Base-by-base conservation (phyloP, 2,329 filamentous ascomycete species). In the Fusarium globosum region DNA sequence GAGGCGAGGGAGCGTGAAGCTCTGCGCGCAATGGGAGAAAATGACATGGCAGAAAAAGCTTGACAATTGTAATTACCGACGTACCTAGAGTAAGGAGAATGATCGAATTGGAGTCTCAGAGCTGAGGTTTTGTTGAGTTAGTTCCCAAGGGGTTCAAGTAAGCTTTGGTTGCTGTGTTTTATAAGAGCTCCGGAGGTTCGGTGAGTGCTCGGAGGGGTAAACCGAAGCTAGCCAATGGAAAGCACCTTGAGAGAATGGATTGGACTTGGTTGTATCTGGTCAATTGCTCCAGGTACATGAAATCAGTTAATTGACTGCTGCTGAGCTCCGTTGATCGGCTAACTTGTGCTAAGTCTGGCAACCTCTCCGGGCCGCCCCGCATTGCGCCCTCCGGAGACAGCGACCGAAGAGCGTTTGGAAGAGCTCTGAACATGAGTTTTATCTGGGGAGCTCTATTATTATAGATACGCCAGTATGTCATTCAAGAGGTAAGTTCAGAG, bases 281-380 rank as follows among this genome's bases (percentile, higher is more conserved):
- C 14, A 39, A 59, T 39, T 45, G 26, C 33, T 45, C 39, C 26
- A 43, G 56, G 61, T 57, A 48, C 46, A 58, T 66, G 12, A 23
- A 46, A 49, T 57, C 56, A 73, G 69, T 56, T 49, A 56, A 67
- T 69, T 64, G 58, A 60, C 59, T 60, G 46, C 61, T 64, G 28
- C 49, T 61, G 63, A 42, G 73, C 73, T 76, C 73, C 73, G 74
- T 76, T 73, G 66, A 76, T 74, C 74, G 74, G 74, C 74, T 73
- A 67, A 67, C 64, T 65, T 36, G 39, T 49, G 57, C 49, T 43
- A 46, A 43, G 36, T 45, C 64, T 61, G 69, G 45, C 49, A 56
- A 60, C 57, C 53, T 35, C 21, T 41, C 42, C 28, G 15, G 57
- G n/a, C 43, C 43, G 59, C 72, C 72, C 72, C 72, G 69, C 72